Conservation (phyloP, 2,329 filamentous ascomycete species). For the Aspergillus amoenus region DNA sequence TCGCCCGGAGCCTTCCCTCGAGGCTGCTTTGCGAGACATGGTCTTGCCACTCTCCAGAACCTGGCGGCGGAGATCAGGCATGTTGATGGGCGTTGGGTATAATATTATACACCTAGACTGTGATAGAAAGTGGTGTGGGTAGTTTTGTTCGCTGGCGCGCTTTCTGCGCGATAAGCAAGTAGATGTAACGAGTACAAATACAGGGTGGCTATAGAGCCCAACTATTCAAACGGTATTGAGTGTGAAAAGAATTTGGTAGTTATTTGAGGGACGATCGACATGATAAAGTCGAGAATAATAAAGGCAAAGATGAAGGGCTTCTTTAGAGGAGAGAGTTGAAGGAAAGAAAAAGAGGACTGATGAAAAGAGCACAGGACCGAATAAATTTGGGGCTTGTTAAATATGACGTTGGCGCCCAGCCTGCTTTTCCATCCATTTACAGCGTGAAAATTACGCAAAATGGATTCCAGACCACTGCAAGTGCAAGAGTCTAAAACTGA, state of each 20-base stretch:
- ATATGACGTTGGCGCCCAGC: neutral
- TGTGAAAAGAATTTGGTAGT: slow-evolving; percentile 15
- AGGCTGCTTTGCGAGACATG: slow-evolving; percentile 61
- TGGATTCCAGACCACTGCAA: no score
- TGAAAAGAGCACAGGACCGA: neutral
- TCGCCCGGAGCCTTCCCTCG: slow-evolving; percentile 53
- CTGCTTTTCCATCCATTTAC: neutral
- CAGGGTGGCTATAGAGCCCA: neutral
- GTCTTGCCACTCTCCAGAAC: slow-evolving; percentile 66
- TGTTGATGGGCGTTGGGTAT: slow-evolving; percentile 22
- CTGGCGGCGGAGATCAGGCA: slow-evolving; percentile 55
- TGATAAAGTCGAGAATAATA: slow-evolving; percentile 12
- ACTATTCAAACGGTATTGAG: slow-evolving; percentile 23
- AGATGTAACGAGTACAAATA: neutral
- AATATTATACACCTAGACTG: neutral
- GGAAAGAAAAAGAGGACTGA: slow-evolving; percentile 13
- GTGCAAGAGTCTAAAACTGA: no score
- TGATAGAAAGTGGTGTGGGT: neutral
- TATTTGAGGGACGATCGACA: slow-evolving; percentile 20
- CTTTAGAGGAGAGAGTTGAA: slow-evolving; percentile 1
- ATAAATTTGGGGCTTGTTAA: neutral
- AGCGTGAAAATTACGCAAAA: neutral
- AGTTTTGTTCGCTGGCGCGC: neutral
- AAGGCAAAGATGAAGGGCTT: neutral
- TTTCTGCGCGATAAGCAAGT: neutral